These are phyloP conservation scores for Leccinum pallidistipes DNA, from an alignment of 1,284 basidiomycete genomes.

Conservation along the genomic window DNA sequence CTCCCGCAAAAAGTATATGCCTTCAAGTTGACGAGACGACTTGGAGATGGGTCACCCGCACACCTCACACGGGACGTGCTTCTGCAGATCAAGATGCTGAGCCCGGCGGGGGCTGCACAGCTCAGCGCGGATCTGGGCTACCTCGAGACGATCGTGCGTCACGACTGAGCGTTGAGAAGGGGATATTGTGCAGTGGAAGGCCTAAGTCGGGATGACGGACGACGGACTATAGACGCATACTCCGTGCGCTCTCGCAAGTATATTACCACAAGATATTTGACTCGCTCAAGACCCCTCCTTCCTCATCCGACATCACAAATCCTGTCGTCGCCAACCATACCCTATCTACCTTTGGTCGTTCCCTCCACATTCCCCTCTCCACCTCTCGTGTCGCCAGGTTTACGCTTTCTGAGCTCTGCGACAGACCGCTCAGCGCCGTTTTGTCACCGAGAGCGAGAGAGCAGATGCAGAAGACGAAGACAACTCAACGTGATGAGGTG, in stretches of 20 bases:
- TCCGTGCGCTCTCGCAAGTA: constrained; percentile 87
- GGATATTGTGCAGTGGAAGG: constrained; percentile 73
- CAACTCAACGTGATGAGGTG: no score
- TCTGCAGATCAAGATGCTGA: constrained; percentile 60
- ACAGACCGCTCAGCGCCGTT: constrained; percentile 86
- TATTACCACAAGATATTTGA: constrained; percentile 90
- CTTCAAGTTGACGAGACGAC: no score
- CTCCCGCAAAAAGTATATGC: no score
- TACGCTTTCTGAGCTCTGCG: constrained; percentile 86
- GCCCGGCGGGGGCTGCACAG: constrained; percentile 73
- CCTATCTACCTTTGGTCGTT: constrained; percentile 90
- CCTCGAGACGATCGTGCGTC: constrained; percentile 81
- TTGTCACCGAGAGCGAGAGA: no score
- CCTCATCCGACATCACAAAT: constrained; percentile 33
- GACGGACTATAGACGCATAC: constrained; percentile 90
- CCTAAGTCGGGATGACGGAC: constrained; percentile 59
- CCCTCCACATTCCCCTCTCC: constrained; percentile 77
- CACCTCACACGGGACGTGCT: constrained; percentile 71
- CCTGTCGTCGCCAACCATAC: constrained; percentile 65
- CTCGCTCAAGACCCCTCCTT: constrained; percentile 58
- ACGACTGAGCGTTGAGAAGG: constrained; percentile 85
- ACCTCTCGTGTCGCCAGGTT: constrained; percentile 84
- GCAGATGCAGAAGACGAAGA: no score
- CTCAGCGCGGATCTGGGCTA: constrained; percentile 88
- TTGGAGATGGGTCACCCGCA: constrained; percentile 23